Evolutionary conservation across 768 basidiomycete species (phyloP).

Genomic region (Boletus eberwhitei): DNA sequence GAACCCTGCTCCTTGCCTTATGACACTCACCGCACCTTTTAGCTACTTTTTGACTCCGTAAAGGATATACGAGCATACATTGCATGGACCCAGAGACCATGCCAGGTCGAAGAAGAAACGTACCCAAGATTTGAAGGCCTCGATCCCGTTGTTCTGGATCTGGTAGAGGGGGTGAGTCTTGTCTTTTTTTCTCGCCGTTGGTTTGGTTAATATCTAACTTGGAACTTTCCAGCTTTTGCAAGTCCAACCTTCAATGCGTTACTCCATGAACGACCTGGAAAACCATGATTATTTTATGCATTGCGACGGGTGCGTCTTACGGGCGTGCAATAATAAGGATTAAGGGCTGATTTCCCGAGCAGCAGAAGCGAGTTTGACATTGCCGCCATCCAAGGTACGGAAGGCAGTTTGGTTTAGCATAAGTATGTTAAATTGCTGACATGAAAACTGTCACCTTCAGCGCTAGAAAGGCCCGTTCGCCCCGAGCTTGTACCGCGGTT

Average conservation of each 20-base stretch:
- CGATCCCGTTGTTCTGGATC: conserved; percentile 15
- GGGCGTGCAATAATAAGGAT: neutral
- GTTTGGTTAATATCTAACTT: neutral
- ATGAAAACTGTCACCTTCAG: conserved; percentile 3
- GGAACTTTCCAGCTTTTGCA: conserved; percentile 17
- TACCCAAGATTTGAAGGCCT: conserved; percentile 28
- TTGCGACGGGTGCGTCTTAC: conserved; percentile 19
- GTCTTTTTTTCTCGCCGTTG: neutral
- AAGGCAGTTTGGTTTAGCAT: neutral
- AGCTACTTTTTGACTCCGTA: conserved; percentile 34
- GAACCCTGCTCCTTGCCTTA: neutral
- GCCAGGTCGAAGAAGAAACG: conserved; percentile 1
- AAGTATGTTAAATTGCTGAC: conserved; percentile 8
- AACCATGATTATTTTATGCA: conserved; percentile 24
- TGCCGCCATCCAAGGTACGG: conserved; percentile 21
- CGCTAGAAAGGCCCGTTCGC: conserved; percentile 12
- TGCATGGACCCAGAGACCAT: conserved; percentile 11
- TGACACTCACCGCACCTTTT: neutral
- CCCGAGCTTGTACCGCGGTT: conserved; percentile 22
- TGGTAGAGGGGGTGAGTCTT: conserved; percentile 33
- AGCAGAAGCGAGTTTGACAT: conserved; percentile 25
- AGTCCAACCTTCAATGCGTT: conserved; percentile 12
- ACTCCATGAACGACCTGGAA: conserved; percentile 19
- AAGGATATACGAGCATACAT: conserved; percentile 24
- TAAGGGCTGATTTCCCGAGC: conserved; percentile 3